These are phyloP conservation scores for Podila minutissima DNA, from an alignment of 192 early-diverging fungal genomes.

Conservation along the genomic window DNA sequence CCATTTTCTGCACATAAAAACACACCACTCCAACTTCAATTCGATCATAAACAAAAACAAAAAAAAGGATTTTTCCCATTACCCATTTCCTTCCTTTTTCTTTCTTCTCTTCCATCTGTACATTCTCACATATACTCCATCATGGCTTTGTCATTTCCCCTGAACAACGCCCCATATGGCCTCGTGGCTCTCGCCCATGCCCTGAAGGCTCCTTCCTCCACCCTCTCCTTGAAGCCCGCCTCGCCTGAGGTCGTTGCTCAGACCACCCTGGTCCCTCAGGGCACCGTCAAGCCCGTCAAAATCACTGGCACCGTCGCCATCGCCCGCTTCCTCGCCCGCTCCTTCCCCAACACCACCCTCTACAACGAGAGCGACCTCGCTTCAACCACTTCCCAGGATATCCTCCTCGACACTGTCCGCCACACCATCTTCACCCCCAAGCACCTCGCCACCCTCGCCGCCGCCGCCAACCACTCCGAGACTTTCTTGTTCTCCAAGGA, in stretches of 20 bases:
- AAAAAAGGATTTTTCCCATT: not conserved
- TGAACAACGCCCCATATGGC: constrained; percentile 50
- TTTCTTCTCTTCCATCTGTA: not conserved
- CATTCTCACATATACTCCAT: not conserved
- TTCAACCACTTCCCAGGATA: constrained; percentile 22
- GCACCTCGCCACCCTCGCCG: constrained; percentile 48
- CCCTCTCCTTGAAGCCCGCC: constrained; percentile 23
- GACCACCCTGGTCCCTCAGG: constrained; percentile 15
- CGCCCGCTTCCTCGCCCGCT: constrained; percentile 46
- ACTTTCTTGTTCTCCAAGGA: constrained; percentile 40
- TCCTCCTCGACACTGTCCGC: constrained; percentile 42
- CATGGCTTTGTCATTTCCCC: constrained; percentile 48
- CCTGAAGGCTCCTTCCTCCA: constrained; percentile 10
- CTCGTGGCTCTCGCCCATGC: constrained; percentile 33
- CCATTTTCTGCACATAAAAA: too few species aligned
- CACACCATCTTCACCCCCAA: constrained; percentile 47
- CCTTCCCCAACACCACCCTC: constrained; percentile 9
- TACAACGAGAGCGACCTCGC: constrained; percentile 30
- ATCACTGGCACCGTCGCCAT: constrained; percentile 31
- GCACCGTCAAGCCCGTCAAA: constrained; percentile 19
- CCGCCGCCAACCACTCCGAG: constrained; percentile 28
- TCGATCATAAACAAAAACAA: too few species aligned
- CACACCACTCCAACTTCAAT: too few species aligned
- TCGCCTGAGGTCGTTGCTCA: constrained; percentile 9
- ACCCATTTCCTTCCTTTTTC: not conserved